Evolutionary conservation across 208 protist genomes (phyloP).

Genomic region (Trypanosoma conorhini): DNA sequence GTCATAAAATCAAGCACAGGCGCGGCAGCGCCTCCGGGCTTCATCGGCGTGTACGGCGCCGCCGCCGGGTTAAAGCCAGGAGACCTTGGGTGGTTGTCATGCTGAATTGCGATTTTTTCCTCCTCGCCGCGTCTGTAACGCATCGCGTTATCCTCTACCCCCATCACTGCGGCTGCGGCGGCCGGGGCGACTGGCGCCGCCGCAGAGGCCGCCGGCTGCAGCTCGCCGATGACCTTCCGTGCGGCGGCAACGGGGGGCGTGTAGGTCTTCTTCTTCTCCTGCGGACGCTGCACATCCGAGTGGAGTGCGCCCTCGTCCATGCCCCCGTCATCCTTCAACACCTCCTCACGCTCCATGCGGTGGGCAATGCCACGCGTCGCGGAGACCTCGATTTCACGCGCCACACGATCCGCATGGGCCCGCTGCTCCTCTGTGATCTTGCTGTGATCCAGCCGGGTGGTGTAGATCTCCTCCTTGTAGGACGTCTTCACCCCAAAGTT

Average conservation of each 20-base stretch:
- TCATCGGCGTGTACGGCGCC: conserved; percentile 53
- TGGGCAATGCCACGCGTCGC: conserved; percentile 63
- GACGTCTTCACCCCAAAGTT: conserved; percentile 80
- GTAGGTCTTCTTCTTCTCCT: conserved; percentile 22
- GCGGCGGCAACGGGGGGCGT: conserved; percentile 10
- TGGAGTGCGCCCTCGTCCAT: conserved; percentile 79
- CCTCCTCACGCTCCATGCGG: conserved; percentile 65
- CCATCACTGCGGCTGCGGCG: conserved; percentile 3
- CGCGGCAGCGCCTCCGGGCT: conserved; percentile 25
- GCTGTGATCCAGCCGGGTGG: conserved; percentile 81
- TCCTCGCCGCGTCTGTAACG: conserved; percentile 16
- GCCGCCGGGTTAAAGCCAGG: conserved; percentile 35
- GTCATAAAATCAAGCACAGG: conserved; percentile 67
- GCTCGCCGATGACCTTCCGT: conserved; percentile 22
- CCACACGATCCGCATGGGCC: conserved; percentile 62
- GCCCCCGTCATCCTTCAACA: conserved; percentile 34
- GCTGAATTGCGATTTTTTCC: conserved; percentile 16
- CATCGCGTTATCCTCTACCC: conserved; percentile 18
- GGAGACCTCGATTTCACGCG: conserved; percentile 76
- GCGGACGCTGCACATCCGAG: conserved; percentile 71
- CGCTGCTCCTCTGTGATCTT: conserved; percentile 76
- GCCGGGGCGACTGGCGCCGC: conserved; percentile 4
- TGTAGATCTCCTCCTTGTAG: conserved; percentile 89
- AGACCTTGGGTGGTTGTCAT: conserved; percentile 24
- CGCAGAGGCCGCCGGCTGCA: conserved; percentile 13